phyloP scores from a whole-genome alignment of 2,329 filamentous ascomycete species.

The Hyphodiscus sp. region DNA sequence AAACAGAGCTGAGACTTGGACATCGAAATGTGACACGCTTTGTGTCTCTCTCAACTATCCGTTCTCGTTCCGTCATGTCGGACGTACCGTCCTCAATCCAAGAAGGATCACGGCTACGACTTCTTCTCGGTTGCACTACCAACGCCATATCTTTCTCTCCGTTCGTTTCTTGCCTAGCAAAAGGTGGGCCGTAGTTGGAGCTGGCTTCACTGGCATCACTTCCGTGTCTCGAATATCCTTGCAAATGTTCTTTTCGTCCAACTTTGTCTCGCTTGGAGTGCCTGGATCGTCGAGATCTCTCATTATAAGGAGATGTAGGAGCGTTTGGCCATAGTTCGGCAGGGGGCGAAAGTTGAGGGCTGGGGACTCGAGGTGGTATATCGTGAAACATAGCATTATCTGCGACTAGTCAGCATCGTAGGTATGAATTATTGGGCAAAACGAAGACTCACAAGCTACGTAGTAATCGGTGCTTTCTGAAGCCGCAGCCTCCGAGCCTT shows the following conservation, averaged over 20 bases:
- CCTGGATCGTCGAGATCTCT: not conserved
- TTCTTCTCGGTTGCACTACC: not conserved
- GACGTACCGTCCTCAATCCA: not conserved
- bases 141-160: not conserved
- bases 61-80: not conserved
- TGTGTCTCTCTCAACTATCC: not conserved
- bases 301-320: not conserved
- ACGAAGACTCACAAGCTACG: not conserved
- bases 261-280: not conserved
- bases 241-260: not conserved
- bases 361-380: conserved; percentile 8
- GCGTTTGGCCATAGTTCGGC: not conserved
- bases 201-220: not conserved
- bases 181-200: not conserved
- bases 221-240: not conserved
- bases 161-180: not conserved
- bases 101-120: not conserved
- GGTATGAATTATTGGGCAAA: not conserved
- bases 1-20: not conserved
- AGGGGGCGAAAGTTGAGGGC: not conserved
- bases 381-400: not conserved
- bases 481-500: conserved; percentile 5
- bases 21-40: not conserved
- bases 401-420: conserved; percentile 2
- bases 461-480: conserved; percentile 4